Evolutionary conservation across 805 yeast species (phyloP), one percentile per base, ranked within the genome.

Genomic region (Saccharomycopsis oosterbeekiorum): DNA sequence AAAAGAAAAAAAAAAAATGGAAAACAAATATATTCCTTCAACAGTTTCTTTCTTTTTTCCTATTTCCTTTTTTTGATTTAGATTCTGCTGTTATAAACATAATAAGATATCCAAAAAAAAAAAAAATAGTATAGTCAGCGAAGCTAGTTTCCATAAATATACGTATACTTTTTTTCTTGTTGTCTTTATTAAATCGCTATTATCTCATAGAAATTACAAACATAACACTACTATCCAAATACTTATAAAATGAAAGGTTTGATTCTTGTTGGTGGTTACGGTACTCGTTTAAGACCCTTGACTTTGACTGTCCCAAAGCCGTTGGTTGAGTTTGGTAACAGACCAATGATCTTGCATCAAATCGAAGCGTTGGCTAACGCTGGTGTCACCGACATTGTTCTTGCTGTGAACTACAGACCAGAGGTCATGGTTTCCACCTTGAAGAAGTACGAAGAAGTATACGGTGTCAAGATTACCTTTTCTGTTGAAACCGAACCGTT

Each of bases 251-350:
- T 91, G 97, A 91, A 91, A 82, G 97, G 96, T 75, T 85, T 93
- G 77, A 93, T 93, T 83, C 86, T 93, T 76, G 98, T 93, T 70
- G 99, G 99, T 74, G 99, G 99, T 78, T 94, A 92, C 82, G 99
- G 99, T 83, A 94, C 99, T 73, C 94, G 99, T 81, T 88, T 94
- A 81, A 92, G 99, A 84, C 99, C 99, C 66, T 82, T 94, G 72
- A 92, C 98, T 65, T 80, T 92, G 70, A 90, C 97, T 63, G 83
- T 86, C 67, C 98, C 98, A 75, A 92, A 92, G 79, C 98, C 98
- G 59, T 82, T 92, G 76, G 97, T 92, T 67, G 98, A 93, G 79
- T 94, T 94, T 72, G 99, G 89, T 75, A 94, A 94, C 89, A 89
- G 93, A 80, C 98, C 99, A 72, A 94, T 94, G 99, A 94, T 94